phyloP scores from a whole-genome alignment of 2,329 filamentous ascomycete species.

The Pestalotiopsis sp. region DNA sequence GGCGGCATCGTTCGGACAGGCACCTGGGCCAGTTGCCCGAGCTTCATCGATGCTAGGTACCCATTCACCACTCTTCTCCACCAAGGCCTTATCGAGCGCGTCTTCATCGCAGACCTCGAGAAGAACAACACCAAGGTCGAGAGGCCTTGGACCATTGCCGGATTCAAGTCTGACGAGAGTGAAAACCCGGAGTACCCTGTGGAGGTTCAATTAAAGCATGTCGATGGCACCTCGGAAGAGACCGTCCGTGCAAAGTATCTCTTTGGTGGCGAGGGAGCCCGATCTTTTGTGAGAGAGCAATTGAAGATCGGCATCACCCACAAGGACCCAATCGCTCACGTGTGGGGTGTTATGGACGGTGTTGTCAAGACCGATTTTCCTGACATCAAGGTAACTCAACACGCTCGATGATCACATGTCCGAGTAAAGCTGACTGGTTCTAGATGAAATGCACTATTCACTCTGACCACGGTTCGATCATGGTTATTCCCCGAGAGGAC shows the following conservation, averaged over 20 bases:
- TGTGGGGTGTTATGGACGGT: conserved; percentile 79
- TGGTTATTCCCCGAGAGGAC: conserved; percentile 76
- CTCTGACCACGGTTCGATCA: conserved; percentile 73
- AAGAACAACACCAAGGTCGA: conserved; percentile 64
- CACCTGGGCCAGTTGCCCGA: conserved; percentile 86
- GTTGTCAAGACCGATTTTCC: conserved; percentile 75
- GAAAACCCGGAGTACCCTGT: conserved; percentile 72
- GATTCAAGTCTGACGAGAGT: conserved; percentile 61
- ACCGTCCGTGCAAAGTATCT: conserved; percentile 71
- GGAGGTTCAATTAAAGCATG: conserved; percentile 74
- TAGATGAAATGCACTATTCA: conserved; percentile 78
- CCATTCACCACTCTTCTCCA: conserved; percentile 73
- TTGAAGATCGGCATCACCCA: conserved; percentile 72
- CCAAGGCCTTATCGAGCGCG: conserved; percentile 71
- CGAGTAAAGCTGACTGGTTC: conserved; percentile 44
- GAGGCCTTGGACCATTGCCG: conserved; percentile 66
- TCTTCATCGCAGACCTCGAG: conserved; percentile 67
- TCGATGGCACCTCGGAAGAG: conserved; percentile 72
- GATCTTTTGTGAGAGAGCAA: conserved; percentile 65
- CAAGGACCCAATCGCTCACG: conserved; percentile 70
- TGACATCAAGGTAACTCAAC: conserved; percentile 65
- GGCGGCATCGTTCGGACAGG: conserved; percentile 66
- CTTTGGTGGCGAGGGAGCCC: conserved; percentile 72
- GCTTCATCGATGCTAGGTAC: conserved; percentile 75
- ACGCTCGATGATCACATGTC: neutral